phyloP scores from a whole-genome alignment of 164 flowering plant species.

The Macadamia tetraphylla region DNA sequence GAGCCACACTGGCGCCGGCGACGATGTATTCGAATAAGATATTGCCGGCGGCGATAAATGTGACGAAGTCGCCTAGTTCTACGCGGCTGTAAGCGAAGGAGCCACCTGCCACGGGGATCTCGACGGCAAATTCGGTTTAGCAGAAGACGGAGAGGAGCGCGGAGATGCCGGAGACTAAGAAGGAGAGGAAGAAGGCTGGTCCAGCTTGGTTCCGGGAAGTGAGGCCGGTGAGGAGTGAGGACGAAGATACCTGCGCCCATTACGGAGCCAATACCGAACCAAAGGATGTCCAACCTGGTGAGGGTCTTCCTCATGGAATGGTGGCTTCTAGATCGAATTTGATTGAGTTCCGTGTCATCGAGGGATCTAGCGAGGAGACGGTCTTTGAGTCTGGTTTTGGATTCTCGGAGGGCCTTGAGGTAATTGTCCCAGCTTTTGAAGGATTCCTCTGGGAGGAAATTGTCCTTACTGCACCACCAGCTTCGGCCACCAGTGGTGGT shows the following conservation, averaged over 20 bases:
- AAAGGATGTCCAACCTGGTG: slow-evolving; percentile 47
- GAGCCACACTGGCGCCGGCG: slow-evolving; percentile 55
- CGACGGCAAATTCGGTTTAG: not conserved
- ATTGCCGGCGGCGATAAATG: slow-evolving; percentile 74
- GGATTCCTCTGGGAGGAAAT: slow-evolving; percentile 48
- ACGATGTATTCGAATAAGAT: slow-evolving; percentile 57
- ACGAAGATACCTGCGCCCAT: slow-evolving; percentile 53
- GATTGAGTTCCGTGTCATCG: slow-evolving; percentile 31
- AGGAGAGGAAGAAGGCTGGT: slow-evolving; percentile 36
- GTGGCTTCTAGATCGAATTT: slow-evolving; percentile 29
- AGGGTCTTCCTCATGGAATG: slow-evolving; percentile 42
- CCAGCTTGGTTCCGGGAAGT: slow-evolving; percentile 33
- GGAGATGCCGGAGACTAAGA: not conserved
- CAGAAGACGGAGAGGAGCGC: not conserved
- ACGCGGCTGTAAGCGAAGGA: slow-evolving; percentile 73
- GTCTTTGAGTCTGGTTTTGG: slow-evolving; percentile 26
- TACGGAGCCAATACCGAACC: slow-evolving; percentile 48
- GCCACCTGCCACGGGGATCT: slow-evolving; percentile 19
- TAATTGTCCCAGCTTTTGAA: slow-evolving; percentile 34
- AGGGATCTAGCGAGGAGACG: slow-evolving; percentile 31
- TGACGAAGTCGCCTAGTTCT: slow-evolving; percentile 75
- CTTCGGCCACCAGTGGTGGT: slow-evolving; percentile 1
- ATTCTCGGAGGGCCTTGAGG: slow-evolving; percentile 23
- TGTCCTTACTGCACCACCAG: slow-evolving; percentile 24
- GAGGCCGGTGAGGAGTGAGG: slow-evolving; percentile 45